Conservation (phyloP, 1,284 basidiomycete genomes). For the Rhodotorula sp. region DNA sequence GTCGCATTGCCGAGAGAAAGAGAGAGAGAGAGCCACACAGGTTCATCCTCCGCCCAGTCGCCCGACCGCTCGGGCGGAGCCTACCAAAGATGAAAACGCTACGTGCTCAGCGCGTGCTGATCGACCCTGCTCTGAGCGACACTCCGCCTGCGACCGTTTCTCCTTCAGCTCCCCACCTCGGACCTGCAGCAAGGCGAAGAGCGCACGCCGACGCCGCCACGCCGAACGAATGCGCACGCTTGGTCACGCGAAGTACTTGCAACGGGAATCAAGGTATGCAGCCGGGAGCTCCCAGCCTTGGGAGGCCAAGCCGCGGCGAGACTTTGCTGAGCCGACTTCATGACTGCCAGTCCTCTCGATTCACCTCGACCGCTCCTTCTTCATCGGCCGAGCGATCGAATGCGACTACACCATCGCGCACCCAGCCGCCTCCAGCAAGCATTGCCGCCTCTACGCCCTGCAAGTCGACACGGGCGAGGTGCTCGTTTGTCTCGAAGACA, state of each 20-base stretch:
- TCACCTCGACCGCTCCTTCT: slow-evolving; percentile 6
- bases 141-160: too few species aligned
- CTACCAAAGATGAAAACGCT: too few species aligned
- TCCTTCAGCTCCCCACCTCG: too few species aligned
- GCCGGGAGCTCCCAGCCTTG: too few species aligned
- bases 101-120: too few species aligned
- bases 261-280: background rate
- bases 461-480: slow-evolving; percentile 21
- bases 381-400: slow-evolving; percentile 5
- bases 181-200: too few species aligned
- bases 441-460: slow-evolving; percentile 12
- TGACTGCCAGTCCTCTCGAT: slow-evolving; percentile 19
- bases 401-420: slow-evolving; percentile 13
- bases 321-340: background rate
- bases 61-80: too few species aligned
- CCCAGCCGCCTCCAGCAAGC: slow-evolving; percentile 3
- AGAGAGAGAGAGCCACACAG: too few species aligned
- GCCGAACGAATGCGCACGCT: background rate
- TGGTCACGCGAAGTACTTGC: background rate
- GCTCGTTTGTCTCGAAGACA: slow-evolving; percentile 56
- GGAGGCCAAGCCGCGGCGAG: too few species aligned
- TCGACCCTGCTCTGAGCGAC: too few species aligned
- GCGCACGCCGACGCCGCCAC: background rate
- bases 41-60: too few species aligned
- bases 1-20: too few species aligned